Base-by-base conservation (phyloP, 2,329 filamentous ascomycete genomes). In the Fusarium compactum region DNA sequence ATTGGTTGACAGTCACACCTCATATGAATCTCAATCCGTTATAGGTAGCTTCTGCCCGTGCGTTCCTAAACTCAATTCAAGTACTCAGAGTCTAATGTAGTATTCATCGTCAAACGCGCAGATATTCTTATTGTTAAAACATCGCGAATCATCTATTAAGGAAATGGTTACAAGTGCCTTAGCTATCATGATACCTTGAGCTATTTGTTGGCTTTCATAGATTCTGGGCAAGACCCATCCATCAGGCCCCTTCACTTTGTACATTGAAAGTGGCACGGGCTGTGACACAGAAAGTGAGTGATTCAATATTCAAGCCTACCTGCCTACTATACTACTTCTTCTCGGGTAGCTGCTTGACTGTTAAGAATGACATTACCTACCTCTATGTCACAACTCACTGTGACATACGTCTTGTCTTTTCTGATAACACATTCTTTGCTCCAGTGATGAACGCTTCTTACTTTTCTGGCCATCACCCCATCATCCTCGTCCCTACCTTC, bases 171-270 rank as follows among this genome's bases (percentile, higher is more conserved):
- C n/a, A 30, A n/a, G 12, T 63, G 38, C 16, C 22, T 29, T 40
- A 32, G n/a, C 22, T 29, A 65, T 20, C 24, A 53, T 60, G 62
- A 65, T 65, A 54, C 30, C 25, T 48, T 66, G 38, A 55, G 55
- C 30, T 27, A 20, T 20, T 43, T 40, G 10, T 45, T 38, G 18
- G 18, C 34, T 38, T 50, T 27, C 10, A 30, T 29, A 40, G 24
- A n/a, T 22, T 27, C 5, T 24, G 29, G 22, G 44, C 45, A 61
- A 55, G 56, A 22, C 7, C 9, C 3, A 24, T 40, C 20, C 7
- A n/a, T 38, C 18, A 16, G 20, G 32, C 15, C 22, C 20, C 20
- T 24, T 34, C 27, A 41, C 20, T 43, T 3, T 25, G 16, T 20
- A n/a, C 5, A 16, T 15, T 38, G 32, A 22, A 27, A 20, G 29